A percentile compares a stretch with the other conserved stretches of the same genome.
phyloP scores from a whole-genome alignment of 306 rosid genomes.

The Fragaria vesca region DNA sequence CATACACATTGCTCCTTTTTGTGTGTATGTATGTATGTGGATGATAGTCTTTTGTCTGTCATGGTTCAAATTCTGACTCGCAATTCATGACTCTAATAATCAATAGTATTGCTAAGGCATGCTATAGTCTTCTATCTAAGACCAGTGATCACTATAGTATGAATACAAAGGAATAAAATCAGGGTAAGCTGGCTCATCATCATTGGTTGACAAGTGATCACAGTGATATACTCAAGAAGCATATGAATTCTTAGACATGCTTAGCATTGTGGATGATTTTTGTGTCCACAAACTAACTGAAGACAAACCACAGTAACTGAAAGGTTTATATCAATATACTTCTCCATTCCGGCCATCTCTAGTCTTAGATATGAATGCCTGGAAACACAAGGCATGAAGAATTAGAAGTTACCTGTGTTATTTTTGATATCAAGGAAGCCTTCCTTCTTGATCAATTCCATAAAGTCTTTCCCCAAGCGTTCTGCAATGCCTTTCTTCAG shows the following conservation, averaged over 20 bases:
- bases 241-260: neutral
- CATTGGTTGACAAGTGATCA: neutral
- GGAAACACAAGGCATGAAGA: neutral
- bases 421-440: conserved; percentile 62
- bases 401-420: conserved; percentile 44
- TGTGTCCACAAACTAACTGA: neutral
- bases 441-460: conserved; percentile 54
- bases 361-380: neutral
- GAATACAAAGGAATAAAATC: neutral
- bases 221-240: neutral
- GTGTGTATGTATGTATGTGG: neutral
- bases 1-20: neutral
- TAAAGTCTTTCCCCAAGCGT: conserved; percentile 51
- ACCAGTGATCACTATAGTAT: neutral
- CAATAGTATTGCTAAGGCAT: neutral
- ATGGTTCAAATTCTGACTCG: neutral
- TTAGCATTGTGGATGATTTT: neutral
- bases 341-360: neutral
- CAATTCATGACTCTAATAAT: neutral
- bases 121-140: neutral
- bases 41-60: neutral
- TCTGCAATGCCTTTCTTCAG: conserved; percentile 48
- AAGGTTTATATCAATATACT: neutral
- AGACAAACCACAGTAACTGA: neutral
- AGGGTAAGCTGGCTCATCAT: neutral